phyloP scores from a whole-genome alignment of 495 filamentous ascomycete species.

The Podospora fimiseda region DNA sequence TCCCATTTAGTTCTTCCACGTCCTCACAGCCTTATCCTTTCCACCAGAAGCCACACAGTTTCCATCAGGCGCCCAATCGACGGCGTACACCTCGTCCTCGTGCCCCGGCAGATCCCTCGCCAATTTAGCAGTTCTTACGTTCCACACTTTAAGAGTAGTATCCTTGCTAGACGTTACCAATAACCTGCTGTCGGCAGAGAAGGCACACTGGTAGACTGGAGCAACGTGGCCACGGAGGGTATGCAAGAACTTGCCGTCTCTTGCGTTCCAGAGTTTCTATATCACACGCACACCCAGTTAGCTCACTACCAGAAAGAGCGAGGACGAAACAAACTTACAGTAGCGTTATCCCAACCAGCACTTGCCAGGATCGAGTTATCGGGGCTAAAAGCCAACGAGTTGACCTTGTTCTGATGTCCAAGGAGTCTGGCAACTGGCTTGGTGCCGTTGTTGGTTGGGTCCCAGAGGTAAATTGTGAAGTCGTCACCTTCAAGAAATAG shows the following conservation, averaged over 20 bases:
- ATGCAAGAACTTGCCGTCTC: constrained; percentile 69
- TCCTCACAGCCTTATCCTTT: neutral
- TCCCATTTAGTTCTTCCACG: neutral
- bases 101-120: constrained; percentile 85
- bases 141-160: constrained; percentile 92
- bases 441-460: constrained; percentile 61
- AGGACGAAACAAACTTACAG: constrained; percentile 2
- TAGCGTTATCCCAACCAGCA: constrained; percentile 76
- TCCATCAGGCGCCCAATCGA: neutral
- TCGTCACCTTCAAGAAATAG: constrained; percentile 59
- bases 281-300: neutral
- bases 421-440: constrained; percentile 84
- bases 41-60: neutral
- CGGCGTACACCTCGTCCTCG: constrained; percentile 72
- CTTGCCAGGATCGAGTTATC: constrained; percentile 82
- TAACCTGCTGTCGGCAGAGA: constrained; percentile 80
- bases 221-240: constrained; percentile 90
- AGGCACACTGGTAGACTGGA: constrained; percentile 80
- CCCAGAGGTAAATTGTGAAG: constrained; percentile 96
- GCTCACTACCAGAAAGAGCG: constrained; percentile 5
- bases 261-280: constrained; percentile 32
- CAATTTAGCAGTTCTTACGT: constrained; percentile 76
- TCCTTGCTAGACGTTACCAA: constrained; percentile 85
- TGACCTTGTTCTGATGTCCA: constrained; percentile 94
- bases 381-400: constrained; percentile 89